Base-by-base conservation (phyloP, 1,284 basidiomycete genomes). In the Sanguinoderma infundibulare region DNA sequence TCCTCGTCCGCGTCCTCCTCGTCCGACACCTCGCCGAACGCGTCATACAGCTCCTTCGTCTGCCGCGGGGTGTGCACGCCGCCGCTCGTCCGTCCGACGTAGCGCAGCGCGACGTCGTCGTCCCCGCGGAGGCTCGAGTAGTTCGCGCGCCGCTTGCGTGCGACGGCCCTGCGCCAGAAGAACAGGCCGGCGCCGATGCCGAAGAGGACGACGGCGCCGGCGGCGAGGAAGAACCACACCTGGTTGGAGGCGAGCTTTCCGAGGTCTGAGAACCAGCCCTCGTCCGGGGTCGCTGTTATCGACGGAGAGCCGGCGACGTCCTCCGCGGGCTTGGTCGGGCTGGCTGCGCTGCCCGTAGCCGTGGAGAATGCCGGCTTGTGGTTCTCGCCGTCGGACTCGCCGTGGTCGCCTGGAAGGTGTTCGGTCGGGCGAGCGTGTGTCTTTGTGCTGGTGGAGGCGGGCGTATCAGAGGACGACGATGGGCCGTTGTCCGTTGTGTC, bases 31-130 rank as follows among this genome's bases (percentile, higher is more conserved):
- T 95, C 93, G 22, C 94, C 94, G 76, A 96, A 96, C 15, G 95
- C 94, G 75, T 96, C 95, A 70, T 96, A 96, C 59, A 96, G 73
- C 74, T 96, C 95, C 78, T 91, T 93, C 42, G 91, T 89, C 20
- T 84, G 82, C 28, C 80, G 75, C 54, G 78, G 78, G 8, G 67
- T 65, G 70, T 70, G 69, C 65, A 39, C 53, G 77, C 77, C 57
- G 4, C 59, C 55, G 26, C 55, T 53, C 2, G n/a, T 26, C n/a
- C 58, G 60, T 32, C 66, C 63, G 22, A 95, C 73, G 3, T 87
- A 74, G 52, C 82, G 82, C 90, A 96, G 91, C 3, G 86, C 84
- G 52, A 95, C 78, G 56, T 93, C 92, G 47, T 93, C 92, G 34
- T 84, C 85, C 0, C 70, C 77, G 9, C 81, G 84, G 8, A 98